phyloP scores from a whole-genome alignment of 2,329 filamentous ascomycete genomes.

The Penicillium griseofulvum region DNA sequence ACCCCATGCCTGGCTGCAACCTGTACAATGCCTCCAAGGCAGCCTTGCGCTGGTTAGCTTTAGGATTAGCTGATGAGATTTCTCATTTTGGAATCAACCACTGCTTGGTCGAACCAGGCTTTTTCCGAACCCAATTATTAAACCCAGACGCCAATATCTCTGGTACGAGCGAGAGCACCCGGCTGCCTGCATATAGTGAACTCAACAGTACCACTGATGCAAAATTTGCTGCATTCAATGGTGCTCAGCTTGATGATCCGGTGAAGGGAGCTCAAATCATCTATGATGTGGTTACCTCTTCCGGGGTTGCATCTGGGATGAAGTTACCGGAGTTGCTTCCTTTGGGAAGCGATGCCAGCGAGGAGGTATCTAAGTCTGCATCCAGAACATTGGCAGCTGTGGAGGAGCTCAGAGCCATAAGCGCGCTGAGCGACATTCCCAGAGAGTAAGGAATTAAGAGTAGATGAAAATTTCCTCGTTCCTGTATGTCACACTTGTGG shows the following conservation, averaged over 20 bases:
- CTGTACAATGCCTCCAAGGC: slow-evolving; percentile 40
- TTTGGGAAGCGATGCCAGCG: slow-evolving; percentile 28
- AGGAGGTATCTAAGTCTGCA: slow-evolving; percentile 4
- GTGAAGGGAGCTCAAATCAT: slow-evolving; percentile 32
- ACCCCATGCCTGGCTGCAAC: slow-evolving; percentile 23
- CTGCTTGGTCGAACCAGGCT: slow-evolving; percentile 39
- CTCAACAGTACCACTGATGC: slow-evolving; percentile 18
- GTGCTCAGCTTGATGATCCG: slow-evolving; percentile 29
- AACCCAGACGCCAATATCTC: not conserved
- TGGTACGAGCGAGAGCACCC: not conserved
- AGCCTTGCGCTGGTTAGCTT: slow-evolving; percentile 5
- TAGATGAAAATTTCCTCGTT: too few species aligned
- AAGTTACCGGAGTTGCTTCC: slow-evolving; percentile 26
- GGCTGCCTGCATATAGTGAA: slow-evolving; percentile 25
- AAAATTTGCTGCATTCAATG: slow-evolving; percentile 21
- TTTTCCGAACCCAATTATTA: slow-evolving; percentile 18
- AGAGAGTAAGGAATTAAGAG: too few species aligned
- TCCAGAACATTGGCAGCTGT: slow-evolving; percentile 2
- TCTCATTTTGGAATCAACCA: slow-evolving; percentile 33
- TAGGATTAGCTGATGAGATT: slow-evolving; percentile 30
- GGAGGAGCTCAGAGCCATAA: not conserved
- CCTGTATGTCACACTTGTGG: too few species aligned
- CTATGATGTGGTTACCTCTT: slow-evolving; percentile 30
- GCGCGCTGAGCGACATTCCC: too few species aligned
- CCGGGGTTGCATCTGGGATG: slow-evolving; percentile 22